These are phyloP conservation scores for Entrophospora sp. DNA, from an alignment of 192 early-diverging fungal genomes.

Conservation along the genomic window DNA sequence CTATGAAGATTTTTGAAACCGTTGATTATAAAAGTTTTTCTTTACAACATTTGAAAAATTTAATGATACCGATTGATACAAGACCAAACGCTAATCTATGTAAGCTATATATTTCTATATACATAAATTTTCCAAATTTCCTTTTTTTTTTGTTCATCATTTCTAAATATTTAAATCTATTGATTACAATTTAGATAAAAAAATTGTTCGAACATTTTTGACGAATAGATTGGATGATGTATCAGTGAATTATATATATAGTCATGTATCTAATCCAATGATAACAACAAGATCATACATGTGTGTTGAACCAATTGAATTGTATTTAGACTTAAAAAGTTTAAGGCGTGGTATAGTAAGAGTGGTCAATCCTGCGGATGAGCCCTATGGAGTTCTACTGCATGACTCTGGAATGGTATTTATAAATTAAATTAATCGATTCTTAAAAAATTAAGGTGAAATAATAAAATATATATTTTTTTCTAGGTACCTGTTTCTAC, in stretches of 20 bases:
- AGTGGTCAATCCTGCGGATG: slow-evolving; percentile 41
- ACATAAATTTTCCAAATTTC: too few species aligned
- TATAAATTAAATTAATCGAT: too few species aligned
- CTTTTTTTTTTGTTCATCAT: too few species aligned
- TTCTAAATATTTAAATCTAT: too few species aligned
- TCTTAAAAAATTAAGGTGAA: too few species aligned
- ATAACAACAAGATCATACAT: slow-evolving; percentile 75
- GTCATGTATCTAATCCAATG: slow-evolving; percentile 69
- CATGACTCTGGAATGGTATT: slow-evolving; percentile 64
- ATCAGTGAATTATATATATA: slow-evolving; percentile 65
- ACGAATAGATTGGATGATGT: slow-evolving; percentile 57
- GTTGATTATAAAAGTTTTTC: slow-evolving; percentile 38
- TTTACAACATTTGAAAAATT: slow-evolving; percentile 46
- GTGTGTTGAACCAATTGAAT: slow-evolving; percentile 55
- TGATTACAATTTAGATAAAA: too few species aligned
- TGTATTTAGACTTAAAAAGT: slow-evolving; percentile 55
- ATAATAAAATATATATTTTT: too few species aligned
- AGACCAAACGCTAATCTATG: slow-evolving; percentile 35
- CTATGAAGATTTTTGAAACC: slow-evolving; percentile 26
- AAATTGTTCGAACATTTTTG: slow-evolving; percentile 49
- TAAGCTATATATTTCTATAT: slow-evolving; percentile 24
- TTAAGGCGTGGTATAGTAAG: slow-evolving; percentile 61
- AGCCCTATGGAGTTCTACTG: slow-evolving; percentile 44
- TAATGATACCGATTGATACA: slow-evolving; percentile 53
- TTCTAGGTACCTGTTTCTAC: slow-evolving; percentile 61